Evolutionary conservation across 768 basidiomycete genomes (phyloP).

Genomic region (Coprinopsis sp.): DNA sequence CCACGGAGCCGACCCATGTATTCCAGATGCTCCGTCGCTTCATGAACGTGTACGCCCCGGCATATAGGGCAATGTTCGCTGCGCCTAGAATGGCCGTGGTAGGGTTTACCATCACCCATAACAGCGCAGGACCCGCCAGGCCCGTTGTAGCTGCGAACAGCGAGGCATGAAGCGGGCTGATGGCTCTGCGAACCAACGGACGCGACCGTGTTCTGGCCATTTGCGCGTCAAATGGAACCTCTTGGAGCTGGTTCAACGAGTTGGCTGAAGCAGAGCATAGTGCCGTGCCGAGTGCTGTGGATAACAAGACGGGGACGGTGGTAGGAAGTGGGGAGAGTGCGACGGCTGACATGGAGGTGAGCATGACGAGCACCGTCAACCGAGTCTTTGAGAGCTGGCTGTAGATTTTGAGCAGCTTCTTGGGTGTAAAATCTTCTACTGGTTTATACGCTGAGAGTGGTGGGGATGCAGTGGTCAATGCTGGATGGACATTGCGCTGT

Average conservation of each 20-base stretch:
- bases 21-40: slow-evolving; percentile 80
- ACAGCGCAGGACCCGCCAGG: slow-evolving; percentile 67
- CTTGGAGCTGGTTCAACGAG: slow-evolving; percentile 90
- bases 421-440: slow-evolving; percentile 41
- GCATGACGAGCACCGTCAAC: slow-evolving; percentile 76
- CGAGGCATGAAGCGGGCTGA: slow-evolving; percentile 80
- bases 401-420: slow-evolving; percentile 61
- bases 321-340: slow-evolving; percentile 88
- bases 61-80: slow-evolving; percentile 84
- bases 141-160: slow-evolving; percentile 77
- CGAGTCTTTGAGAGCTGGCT: slow-evolving; percentile 79
- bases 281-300: slow-evolving; percentile 84
- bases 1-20: slow-evolving; percentile 93
- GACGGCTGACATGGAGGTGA: slow-evolving; percentile 89
- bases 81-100: slow-evolving; percentile 80
- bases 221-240: slow-evolving; percentile 94
- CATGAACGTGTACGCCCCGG: slow-evolving; percentile 87
- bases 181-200: slow-evolving; percentile 81
- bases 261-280: slow-evolving; percentile 93
- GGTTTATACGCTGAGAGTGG: slow-evolving; percentile 29
- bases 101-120: slow-evolving; percentile 83
- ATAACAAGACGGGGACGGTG: slow-evolving; percentile 77
- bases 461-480: slow-evolving; percentile 13
- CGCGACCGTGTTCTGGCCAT: slow-evolving; percentile 88
- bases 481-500: slow-evolving; percentile 8